phyloP scores from a whole-genome alignment of 1,284 basidiomycete species.

The Rhodofomes roseus region DNA sequence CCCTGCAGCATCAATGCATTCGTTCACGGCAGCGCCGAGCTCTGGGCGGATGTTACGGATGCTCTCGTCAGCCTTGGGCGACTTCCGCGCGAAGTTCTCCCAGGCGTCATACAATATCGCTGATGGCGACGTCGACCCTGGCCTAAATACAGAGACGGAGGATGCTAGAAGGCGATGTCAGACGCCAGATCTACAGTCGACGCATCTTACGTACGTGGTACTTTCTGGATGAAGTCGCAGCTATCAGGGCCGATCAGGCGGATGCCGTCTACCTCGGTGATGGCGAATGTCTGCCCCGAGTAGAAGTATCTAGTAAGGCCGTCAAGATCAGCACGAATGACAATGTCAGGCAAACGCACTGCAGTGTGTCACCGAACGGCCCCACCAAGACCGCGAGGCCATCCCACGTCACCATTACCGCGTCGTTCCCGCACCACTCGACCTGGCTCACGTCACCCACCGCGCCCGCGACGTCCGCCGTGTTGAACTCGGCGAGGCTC shows the following conservation, averaged over 20 bases:
- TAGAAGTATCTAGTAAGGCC: conserved; percentile 69
- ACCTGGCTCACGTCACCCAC: conserved; percentile 64
- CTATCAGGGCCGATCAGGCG: conserved; percentile 77
- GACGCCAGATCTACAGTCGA: not conserved
- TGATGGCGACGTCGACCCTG: conserved; percentile 88
- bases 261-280: conserved; percentile 87
- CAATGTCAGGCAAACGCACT: conserved; percentile 46
- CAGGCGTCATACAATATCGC: conserved; percentile 93
- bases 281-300: conserved; percentile 68
- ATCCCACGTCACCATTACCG: conserved; percentile 85
- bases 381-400: conserved; percentile 83
- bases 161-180: conserved; percentile 44
- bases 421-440: conserved; percentile 97
- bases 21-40: conserved; percentile 84
- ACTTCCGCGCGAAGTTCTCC: conserved; percentile 80
- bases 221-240: conserved; percentile 92
- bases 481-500: conserved; percentile 85
- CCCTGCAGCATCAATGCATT: conserved; percentile 92
- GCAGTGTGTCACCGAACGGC: conserved; percentile 85
- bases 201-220: conserved; percentile 57
- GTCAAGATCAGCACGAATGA: not conserved
- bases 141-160: conserved; percentile 81
- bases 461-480: conserved; percentile 43
- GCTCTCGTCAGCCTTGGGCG: conserved; percentile 90
- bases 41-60: conserved; percentile 88